Percentiles rank a stretch among this genome's conserved stretches.
Conservation (phyloP, 2,329 filamentous ascomycete species). For the Paracorniculantispora psalliotae region DNA sequence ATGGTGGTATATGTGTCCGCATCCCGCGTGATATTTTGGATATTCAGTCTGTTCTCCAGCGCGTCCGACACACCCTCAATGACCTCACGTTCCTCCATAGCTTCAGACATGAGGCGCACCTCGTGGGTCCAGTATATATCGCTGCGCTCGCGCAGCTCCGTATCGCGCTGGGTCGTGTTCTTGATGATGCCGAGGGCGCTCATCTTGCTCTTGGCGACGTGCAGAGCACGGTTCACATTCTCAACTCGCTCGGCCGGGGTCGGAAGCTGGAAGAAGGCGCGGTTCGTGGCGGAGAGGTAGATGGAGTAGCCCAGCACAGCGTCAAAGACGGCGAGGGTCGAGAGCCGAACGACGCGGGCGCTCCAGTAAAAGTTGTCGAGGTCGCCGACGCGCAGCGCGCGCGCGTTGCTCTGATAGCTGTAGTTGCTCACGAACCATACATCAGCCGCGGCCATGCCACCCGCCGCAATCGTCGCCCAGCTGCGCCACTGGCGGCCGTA, state of each 20-base stretch:
- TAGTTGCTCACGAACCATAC: constrained; percentile 61
- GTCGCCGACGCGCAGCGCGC: constrained; percentile 56
- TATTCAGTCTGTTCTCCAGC: constrained; percentile 58
- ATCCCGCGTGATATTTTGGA: constrained; percentile 55
- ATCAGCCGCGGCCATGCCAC: constrained; percentile 58
- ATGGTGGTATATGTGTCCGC: constrained; percentile 54
- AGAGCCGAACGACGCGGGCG: constrained; percentile 55
- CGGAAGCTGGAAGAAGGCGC: constrained; percentile 63
- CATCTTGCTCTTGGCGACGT: constrained; percentile 59
- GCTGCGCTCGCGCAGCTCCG: constrained; percentile 58
- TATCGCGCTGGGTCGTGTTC: constrained; percentile 74
- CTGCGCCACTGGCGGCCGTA: constrained; percentile 65
- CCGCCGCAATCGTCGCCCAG: constrained; percentile 59
- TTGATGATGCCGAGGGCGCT: constrained; percentile 69
- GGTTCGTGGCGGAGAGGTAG: constrained; percentile 74
- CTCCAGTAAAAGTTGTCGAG: constrained; percentile 70
- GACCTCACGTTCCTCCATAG: constrained; percentile 75
- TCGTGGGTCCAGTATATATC: constrained; percentile 79
- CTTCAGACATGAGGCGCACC: constrained; percentile 63
- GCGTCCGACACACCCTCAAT: constrained; percentile 66
- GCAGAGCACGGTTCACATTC: constrained; percentile 49
- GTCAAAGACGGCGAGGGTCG: constrained; percentile 63
- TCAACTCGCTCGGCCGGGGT: constrained; percentile 64
- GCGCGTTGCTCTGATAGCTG: constrained; percentile 59
- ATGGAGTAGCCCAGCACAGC: constrained; percentile 57